phyloP scores from a whole-genome alignment of 352 stramenopile species.

The Phytophthora capsici region DNA sequence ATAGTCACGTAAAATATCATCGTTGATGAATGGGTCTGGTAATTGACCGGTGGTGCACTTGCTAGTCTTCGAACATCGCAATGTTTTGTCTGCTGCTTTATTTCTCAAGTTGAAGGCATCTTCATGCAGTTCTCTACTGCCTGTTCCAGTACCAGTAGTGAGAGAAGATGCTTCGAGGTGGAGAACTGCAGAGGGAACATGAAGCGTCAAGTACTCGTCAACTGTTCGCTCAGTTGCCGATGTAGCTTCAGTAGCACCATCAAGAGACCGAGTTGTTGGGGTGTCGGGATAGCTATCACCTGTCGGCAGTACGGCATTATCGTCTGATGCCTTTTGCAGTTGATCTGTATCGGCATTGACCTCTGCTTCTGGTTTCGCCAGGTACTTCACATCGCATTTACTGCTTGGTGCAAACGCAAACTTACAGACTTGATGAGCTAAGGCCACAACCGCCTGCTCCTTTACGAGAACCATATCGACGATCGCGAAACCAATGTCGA shows the following conservation, averaged over 20 bases:
- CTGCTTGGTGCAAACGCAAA: constrained; percentile 26
- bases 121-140: constrained; percentile 17
- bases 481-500: constrained; percentile 61
- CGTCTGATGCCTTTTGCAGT: neutral
- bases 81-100: neutral
- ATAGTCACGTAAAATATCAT: constrained; percentile 41
- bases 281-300: constrained; percentile 15
- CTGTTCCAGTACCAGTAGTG: neutral
- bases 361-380: constrained; percentile 4
- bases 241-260: constrained; percentile 10
- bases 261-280: constrained; percentile 33
- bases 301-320: neutral
- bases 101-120: neutral
- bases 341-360: neutral
- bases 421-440: constrained; percentile 51
- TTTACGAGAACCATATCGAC: constrained; percentile 49
- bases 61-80: constrained; percentile 3
- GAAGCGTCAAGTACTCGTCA: constrained; percentile 29
- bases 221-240: constrained; percentile 22
- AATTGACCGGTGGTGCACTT: constrained; percentile 15
- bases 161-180: constrained; percentile 22
- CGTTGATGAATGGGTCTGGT: constrained; percentile 14
- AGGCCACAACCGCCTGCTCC: constrained; percentile 33
- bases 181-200: constrained; percentile 23
- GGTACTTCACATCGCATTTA: constrained; percentile 14